A percentile compares a stretch with the other conserved stretches of the same genome.
phyloP scores from a whole-genome alignment of 2,329 filamentous ascomycete genomes.

The Cercospora sesami region DNA sequence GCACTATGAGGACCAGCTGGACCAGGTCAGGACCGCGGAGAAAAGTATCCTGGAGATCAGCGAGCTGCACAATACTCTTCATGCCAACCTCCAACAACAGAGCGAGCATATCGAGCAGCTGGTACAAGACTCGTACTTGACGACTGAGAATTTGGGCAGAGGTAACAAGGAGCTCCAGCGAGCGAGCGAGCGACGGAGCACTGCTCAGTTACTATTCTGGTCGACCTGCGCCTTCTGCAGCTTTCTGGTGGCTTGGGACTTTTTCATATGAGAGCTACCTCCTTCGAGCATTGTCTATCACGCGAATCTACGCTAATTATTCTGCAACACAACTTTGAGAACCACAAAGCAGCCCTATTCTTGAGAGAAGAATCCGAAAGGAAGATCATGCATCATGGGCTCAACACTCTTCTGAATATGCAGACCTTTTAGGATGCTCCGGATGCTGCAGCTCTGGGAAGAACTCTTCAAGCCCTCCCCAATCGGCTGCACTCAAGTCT shows the following conservation, averaged over 20 bases:
- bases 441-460: conserved; percentile 13
- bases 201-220: conserved; percentile 52
- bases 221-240: conserved; percentile 49
- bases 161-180: conserved; percentile 91
- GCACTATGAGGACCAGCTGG: conserved; percentile 89
- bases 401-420: not conserved
- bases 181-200: conserved; percentile 61
- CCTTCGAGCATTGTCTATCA: not conserved
- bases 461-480: conserved; percentile 20
- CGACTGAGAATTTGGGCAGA: conserved; percentile 79
- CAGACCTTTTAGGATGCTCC: not conserved
- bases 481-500: conserved; percentile 17
- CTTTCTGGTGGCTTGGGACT: conserved; percentile 51
- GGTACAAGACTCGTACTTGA: conserved; percentile 77
- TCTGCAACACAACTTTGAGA: not conserved
- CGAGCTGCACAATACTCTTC: conserved; percentile 84
- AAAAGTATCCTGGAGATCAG: conserved; percentile 90
- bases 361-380: not conserved
- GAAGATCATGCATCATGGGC: not conserved
- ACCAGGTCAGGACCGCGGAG: conserved; percentile 89
- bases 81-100: conserved; percentile 80
- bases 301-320: not conserved
- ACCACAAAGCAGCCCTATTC: not conserved
- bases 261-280: conserved; percentile 43
- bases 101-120: conserved; percentile 87